These are phyloP conservation scores for Plenodomus lindquistii DNA, from an alignment of 2,329 filamentous ascomycete genomes.

Conservation along the genomic window DNA sequence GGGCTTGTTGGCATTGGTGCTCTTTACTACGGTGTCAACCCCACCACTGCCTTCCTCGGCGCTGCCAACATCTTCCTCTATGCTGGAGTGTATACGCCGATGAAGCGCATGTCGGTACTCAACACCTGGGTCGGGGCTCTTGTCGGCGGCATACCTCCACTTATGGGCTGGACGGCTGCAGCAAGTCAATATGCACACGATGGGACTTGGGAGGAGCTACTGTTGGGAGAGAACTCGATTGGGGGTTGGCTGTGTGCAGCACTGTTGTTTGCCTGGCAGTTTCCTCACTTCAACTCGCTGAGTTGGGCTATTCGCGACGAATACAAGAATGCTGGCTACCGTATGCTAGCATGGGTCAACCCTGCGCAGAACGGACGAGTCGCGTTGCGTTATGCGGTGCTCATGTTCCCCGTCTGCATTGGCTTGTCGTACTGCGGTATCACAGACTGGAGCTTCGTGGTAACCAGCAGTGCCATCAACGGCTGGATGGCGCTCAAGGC, in stretches of 20 bases:
- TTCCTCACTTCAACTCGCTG: slow-evolving; percentile 95
- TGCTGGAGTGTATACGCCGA: slow-evolving; percentile 86
- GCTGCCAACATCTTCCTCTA: slow-evolving; percentile 86
- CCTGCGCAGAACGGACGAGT: slow-evolving; percentile 84
- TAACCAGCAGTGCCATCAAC: slow-evolving; percentile 81
- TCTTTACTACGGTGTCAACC: slow-evolving; percentile 89
- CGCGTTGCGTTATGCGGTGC: slow-evolving; percentile 80
- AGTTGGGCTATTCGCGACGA: slow-evolving; percentile 88
- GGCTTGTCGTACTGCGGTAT: slow-evolving; percentile 78
- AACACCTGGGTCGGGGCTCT: slow-evolving; percentile 97
- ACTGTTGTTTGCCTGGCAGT: slow-evolving; percentile 93
- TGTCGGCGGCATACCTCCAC: slow-evolving; percentile 87
- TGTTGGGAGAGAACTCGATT: slow-evolving; percentile 68
- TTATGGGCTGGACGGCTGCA: slow-evolving; percentile 98
- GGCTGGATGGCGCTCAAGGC: slow-evolving; percentile 82
- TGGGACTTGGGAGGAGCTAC: slow-evolving; percentile 72
- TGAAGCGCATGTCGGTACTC: slow-evolving; percentile 82
- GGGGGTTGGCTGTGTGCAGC: slow-evolving; percentile 89
- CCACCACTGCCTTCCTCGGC: slow-evolving; percentile 85
- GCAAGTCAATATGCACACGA: slow-evolving; percentile 76
- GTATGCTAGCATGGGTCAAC: slow-evolving; percentile 84
- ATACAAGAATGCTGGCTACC: slow-evolving; percentile 72
- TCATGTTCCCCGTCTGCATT: slow-evolving; percentile 84
- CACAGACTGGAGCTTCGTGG: slow-evolving; percentile 83
- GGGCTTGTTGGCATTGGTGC: slow-evolving; percentile 70